Base-by-base conservation (phyloP, 345 rosid species). In the Populus simonii region DNA sequence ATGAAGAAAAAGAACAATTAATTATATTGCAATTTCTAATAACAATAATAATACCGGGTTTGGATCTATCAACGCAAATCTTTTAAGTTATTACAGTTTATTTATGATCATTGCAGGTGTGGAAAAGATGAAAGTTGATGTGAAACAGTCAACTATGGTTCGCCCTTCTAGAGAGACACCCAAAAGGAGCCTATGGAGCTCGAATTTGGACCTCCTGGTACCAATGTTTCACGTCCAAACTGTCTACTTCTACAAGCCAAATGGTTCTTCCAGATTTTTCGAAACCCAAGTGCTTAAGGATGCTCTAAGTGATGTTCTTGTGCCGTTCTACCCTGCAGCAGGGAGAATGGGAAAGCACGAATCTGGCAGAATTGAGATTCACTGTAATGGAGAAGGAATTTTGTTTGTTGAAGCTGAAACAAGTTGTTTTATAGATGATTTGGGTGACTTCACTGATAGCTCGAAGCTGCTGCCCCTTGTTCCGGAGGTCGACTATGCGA, bases 301-400 rank as follows among this genome's bases (percentile, higher is more conserved):
- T 7, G 74, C 83, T 68, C 41, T 87, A 1, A 71, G 83, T 51
- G 27, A 75, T 13, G 76, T 68, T 72, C 80, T 84, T 0, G 89
- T 83, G 7, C 79, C 80, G 2, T 84, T 84, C 51, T 83, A 86
- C 47, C 87, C 87, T 0, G 68, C 76, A 16, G 89, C 86, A 2
- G 88, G 88, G 0, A 74, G 89, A 33, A n/a, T 84, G 11, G 80
- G 68, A 9, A 23, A 27, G 39, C 78, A 81, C 29, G 80, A 68
- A 10, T 61, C 72, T 22, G 85, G 85, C 0, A 72, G 90, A 20
- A 31, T 81, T 45, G 75, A 87, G 77, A 76, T 87, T 5, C 2
- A 49, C 22, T 85, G 90, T 36, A 83, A 85, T 10, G 79, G 72
- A 1, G 79, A 81, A 20, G 89, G 87, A 13, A 83, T 76, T 23